Evolutionary conservation across 176 grass and related monocot species (phyloP).

Genomic region (Triticum urartu): DNA sequence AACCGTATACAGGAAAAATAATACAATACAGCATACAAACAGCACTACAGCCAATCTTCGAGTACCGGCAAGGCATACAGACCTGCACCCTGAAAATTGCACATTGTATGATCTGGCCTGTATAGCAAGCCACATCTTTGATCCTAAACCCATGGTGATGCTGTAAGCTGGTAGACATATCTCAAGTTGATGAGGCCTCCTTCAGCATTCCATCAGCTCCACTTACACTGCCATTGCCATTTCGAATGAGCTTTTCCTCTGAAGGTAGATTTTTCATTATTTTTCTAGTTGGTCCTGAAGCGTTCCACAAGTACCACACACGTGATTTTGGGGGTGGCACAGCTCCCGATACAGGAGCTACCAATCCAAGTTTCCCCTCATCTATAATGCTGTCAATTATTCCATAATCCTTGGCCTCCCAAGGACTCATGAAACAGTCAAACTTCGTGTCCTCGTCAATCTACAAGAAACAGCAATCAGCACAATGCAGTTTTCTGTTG

Average conservation of each 20-base stretch:
- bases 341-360: conserved; percentile 70
- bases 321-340: conserved; percentile 74
- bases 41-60: conserved; percentile 7
- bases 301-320: conserved; percentile 75
- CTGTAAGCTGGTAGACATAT: background rate
- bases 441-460: conserved; percentile 76
- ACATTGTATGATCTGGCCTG: background rate
- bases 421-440: conserved; percentile 96
- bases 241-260: conserved; percentile 55
- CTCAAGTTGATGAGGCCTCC: conserved; percentile 44
- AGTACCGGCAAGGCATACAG: background rate
- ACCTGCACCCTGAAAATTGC: background rate
- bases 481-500: background rate
- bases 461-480: conserved; percentile 50
- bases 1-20: background rate
- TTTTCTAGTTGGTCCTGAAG: conserved; percentile 55
- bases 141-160: background rate
- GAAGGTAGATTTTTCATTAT: conserved; percentile 68
- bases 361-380: conserved; percentile 73
- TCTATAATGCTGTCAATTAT: conserved; percentile 75
- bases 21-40: conserved; percentile 4
- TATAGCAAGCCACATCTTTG: background rate
- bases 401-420: conserved; percentile 94
- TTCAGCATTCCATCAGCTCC: conserved; percentile 33
- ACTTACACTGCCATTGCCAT: conserved; percentile 32